Base-by-base conservation (phyloP, 164 flowering plant genomes). In the Warburgia ugandensis region DNA sequence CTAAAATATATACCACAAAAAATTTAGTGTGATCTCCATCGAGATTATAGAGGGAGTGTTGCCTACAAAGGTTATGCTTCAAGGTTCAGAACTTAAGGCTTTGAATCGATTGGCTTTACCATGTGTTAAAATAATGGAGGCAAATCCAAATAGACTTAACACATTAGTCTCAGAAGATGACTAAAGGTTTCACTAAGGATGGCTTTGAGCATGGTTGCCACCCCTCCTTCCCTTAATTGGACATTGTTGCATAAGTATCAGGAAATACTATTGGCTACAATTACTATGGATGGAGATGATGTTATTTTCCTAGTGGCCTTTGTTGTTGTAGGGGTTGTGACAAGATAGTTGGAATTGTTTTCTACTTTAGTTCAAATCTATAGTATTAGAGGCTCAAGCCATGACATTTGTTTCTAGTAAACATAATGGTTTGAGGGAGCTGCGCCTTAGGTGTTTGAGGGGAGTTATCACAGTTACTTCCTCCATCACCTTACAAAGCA, bases 311-410 rank as follows among this genome's bases (percentile, higher is more conserved):
- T 82, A 3, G 63, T 83, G 60, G 86, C 84, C 29, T 73, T 76
- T 61, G 77, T 82, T 29, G 29, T 83, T 9, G 80, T 76, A 7
- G 82, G 75, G 58, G 55, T 42, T 16, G 84, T 76, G 59, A 69
- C 57, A 57, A 46, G 82, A 70, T 37, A 78, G 47, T 58, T 83
- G 90, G 90, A 50, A 19, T 16, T 80, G 86, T 84, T 80, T 83
- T 64, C 54, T 83, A 50, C 62, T 56, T 60, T 68, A 76, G 55
- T 59, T 83, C 63, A 74, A 50, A 41, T 48, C 63, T 38, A 67
- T 67, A 17, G 23, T 83, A 13, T 60, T 74, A 26, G 54, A 60
- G 9, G 54, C 77, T 44, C 59, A 47, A 12, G 12, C 77, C 35
- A 50, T 83, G 36, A 83, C 86, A n/a, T 76, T 83, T 51, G 65